phyloP scores from a whole-genome alignment of 306 rosid genomes.

The Casuarina glauca region DNA sequence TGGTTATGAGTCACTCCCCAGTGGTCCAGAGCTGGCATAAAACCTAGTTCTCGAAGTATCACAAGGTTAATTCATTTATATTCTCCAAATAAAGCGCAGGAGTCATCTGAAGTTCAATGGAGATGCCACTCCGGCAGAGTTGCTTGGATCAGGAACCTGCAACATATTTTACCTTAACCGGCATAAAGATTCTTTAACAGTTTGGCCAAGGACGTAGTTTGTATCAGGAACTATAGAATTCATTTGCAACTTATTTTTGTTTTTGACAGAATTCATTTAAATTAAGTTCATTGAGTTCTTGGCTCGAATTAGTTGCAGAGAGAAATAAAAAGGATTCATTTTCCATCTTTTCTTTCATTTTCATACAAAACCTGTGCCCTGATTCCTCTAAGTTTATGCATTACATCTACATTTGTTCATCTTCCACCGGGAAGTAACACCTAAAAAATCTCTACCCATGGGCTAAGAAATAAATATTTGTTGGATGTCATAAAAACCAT shows the following conservation, averaged over 20 bases:
- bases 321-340: neutral
- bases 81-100: neutral
- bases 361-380: too few relatives aligned
- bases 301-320: neutral
- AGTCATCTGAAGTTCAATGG: neutral
- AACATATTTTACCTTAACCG: neutral
- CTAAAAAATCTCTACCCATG: neutral
- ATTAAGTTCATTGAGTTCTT: neutral
- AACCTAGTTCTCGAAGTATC: neutral
- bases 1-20: constrained; percentile 66
- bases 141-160: neutral
- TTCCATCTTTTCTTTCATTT: too few relatives aligned
- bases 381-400: neutral
- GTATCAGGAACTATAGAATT: neutral
- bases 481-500: neutral
- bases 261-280: neutral
- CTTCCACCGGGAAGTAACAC: neutral
- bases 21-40: constrained; percentile 74
- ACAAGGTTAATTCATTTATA: too few relatives aligned
- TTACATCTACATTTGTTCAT: neutral
- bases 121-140: neutral
- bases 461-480: neutral
- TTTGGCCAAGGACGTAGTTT: neutral
- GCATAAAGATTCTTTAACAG: neutral
- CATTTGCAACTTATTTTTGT: neutral